Conservation (phyloP, 768 basidiomycete species). For the Leccinum ochraceum region DNA sequence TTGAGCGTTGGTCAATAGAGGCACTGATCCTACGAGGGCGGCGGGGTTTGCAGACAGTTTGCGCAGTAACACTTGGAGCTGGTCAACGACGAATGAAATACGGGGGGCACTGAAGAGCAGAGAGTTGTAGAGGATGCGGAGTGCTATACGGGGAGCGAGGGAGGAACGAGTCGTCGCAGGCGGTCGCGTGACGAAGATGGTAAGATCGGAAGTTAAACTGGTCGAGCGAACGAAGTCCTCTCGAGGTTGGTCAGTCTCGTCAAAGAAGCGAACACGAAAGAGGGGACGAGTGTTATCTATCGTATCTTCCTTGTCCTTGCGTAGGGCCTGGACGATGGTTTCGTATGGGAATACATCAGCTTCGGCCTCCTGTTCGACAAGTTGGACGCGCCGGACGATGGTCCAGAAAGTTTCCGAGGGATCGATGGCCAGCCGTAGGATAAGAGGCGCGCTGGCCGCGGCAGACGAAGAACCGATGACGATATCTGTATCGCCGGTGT, state of each 20-base stretch:
- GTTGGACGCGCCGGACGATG: conserved; percentile 82
- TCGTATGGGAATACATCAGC: conserved; percentile 83
- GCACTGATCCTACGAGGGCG: conserved; percentile 73
- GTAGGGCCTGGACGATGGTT: conserved; percentile 65
- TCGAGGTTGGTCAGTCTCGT: conserved; percentile 76
- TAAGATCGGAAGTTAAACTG: conserved; percentile 87
- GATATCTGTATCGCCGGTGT: conserved; percentile 94
- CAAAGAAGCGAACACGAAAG: conserved; percentile 96
- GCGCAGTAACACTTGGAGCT: conserved; percentile 77
- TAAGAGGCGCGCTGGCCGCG: conserved; percentile 70
- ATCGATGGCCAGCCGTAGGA: conserved; percentile 81
- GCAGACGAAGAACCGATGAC: conserved; percentile 89
- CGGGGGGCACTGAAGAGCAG: conserved; percentile 83
- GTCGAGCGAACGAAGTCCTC: conserved; percentile 79
- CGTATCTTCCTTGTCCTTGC: conserved; percentile 62
- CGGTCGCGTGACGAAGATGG: conserved; percentile 81
- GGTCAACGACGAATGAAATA: conserved; percentile 79
- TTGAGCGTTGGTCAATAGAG: conserved; percentile 75
- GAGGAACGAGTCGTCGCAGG: conserved; percentile 67
- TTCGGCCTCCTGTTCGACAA: conserved; percentile 81
- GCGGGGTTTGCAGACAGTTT: conserved; percentile 69
- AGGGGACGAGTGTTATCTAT: conserved; percentile 56
- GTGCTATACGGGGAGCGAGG: conserved; percentile 71
- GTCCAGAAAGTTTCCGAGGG: conserved; percentile 89
- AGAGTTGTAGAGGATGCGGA: conserved; percentile 92